A percentile compares a stretch with the other conserved stretches of the same genome.
Conservation (phyloP, 768 basidiomycete genomes). For the Lyophyllum decastes region DNA sequence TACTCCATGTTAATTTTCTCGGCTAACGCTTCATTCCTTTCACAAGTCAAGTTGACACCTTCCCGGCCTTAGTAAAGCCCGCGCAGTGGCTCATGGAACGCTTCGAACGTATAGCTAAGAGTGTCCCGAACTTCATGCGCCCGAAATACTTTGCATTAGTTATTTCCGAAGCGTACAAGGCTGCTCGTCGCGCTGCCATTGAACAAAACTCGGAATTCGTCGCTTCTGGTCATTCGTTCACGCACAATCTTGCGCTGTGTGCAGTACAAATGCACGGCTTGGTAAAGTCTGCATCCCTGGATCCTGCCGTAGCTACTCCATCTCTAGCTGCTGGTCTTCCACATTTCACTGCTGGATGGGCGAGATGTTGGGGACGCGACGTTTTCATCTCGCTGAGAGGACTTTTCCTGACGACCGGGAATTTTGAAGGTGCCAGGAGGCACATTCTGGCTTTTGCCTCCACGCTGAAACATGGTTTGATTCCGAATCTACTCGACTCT, state of each 20-base stretch:
- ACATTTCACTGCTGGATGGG: slow-evolving; percentile 93
- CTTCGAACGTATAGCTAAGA: slow-evolving; percentile 77
- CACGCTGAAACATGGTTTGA: slow-evolving; percentile 92
- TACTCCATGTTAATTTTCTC: background rate
- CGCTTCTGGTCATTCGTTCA: slow-evolving; percentile 82
- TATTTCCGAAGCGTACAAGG: slow-evolving; percentile 90
- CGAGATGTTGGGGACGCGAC: slow-evolving; percentile 95
- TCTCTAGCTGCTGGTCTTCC: slow-evolving; percentile 94
- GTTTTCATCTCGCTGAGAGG: slow-evolving; percentile 94
- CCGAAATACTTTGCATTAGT: slow-evolving; percentile 97
- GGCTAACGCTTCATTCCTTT: slow-evolving; percentile 8
- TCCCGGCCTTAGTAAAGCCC: slow-evolving; percentile 71
- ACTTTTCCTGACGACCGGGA: slow-evolving; percentile 91
- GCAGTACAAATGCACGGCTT: slow-evolving; percentile 89
- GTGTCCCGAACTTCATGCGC: slow-evolving; percentile 83
- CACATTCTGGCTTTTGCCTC: slow-evolving; percentile 95
- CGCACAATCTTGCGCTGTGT: slow-evolving; percentile 85
- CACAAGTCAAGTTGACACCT: slow-evolving; percentile 53
- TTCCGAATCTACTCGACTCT: slow-evolving; percentile 95
- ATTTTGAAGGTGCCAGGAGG: slow-evolving; percentile 78
- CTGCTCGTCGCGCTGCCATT: slow-evolving; percentile 76
- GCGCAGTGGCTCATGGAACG: slow-evolving; percentile 86
- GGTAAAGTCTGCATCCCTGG: slow-evolving; percentile 89
- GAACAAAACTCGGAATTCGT: slow-evolving; percentile 92
- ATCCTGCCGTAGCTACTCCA: slow-evolving; percentile 67